Percentiles rank a stretch among this genome's conserved stretches.
These are phyloP conservation scores for Medicago lupulina DNA, from an alignment of 306 rosid genomes.

Conservation along the genomic window DNA sequence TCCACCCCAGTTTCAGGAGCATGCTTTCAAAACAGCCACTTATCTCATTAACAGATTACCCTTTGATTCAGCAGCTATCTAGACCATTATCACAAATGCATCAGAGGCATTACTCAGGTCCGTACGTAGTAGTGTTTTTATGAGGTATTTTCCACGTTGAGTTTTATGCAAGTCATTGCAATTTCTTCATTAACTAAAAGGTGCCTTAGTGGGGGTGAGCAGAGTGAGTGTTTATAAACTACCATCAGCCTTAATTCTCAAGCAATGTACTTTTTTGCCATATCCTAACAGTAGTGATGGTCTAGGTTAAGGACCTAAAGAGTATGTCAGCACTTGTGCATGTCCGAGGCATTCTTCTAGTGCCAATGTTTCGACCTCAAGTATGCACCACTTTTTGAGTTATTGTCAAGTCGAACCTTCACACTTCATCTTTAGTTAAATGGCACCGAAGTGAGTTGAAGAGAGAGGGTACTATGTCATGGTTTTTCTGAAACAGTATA, in stretches of 20 bases:
- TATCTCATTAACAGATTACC: not conserved
- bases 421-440: no score
- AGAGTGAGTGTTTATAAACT: not conserved
- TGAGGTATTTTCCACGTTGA: not conserved
- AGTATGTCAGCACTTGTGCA: not conserved
- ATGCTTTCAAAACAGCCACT: not conserved
- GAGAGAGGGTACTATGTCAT: no score
- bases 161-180: not conserved
- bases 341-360: not conserved
- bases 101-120: not conserved
- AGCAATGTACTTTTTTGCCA: not conserved
- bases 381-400: not conserved
- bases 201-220: not conserved
- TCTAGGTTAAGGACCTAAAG: not conserved
- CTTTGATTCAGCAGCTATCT: not conserved
- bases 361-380: not conserved
- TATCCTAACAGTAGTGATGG: not conserved
- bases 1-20: not conserved
- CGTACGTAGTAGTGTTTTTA: not conserved
- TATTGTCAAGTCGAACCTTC: no score
- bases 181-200: not conserved
- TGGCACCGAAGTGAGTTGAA: no score
- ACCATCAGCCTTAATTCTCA: not conserved
- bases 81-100: not conserved
- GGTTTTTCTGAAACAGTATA: no score